These are phyloP conservation scores for Aphelidium insulamus DNA, from an alignment of 371 early-diverging fungal species.

Conservation along the genomic window DNA sequence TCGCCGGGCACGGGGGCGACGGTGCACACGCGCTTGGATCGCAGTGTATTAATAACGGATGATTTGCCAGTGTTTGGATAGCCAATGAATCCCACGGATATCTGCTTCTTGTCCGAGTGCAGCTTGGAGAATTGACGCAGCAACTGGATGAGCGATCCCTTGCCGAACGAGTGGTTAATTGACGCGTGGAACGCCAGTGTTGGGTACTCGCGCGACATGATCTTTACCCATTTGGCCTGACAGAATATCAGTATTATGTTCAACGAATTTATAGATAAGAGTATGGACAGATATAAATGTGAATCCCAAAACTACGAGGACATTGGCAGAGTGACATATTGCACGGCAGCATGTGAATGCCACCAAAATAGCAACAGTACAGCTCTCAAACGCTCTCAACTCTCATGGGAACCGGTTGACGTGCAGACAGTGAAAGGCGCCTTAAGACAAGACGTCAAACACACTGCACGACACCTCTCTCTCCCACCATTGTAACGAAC, in stretches of 20 bases:
- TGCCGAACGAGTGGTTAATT: conserved; percentile 95
- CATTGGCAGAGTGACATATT: background rate
- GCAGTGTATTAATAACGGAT: conserved; percentile 96
- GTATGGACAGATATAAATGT: conserved; percentile 1
- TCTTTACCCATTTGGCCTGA: conserved; percentile 72
- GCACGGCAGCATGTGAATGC: background rate
- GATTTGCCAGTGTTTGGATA: conserved; percentile 94
- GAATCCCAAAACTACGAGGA: conserved; percentile 4
- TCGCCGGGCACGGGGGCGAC: conserved; percentile 99
- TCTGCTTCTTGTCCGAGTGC: conserved; percentile 92
- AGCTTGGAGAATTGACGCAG: conserved; percentile 89
- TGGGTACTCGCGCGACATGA: conserved; percentile 75
- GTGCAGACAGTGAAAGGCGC: no score
- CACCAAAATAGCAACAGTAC: background rate
- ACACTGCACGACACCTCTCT: no score
- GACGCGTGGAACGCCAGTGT: conserved; percentile 96
- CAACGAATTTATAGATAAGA: conserved; percentile 1
- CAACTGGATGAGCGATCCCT: conserved; percentile 89
- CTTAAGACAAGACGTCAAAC: conserved; percentile 24
- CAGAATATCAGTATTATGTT: conserved; percentile 1
- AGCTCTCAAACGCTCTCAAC: no score
- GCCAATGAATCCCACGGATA: conserved; percentile 92
- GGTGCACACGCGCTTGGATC: conserved; percentile 88
- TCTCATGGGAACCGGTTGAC: no score
- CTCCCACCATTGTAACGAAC: conserved; percentile 21